phyloP scores from a whole-genome alignment of 139 green algal species.

The Deuterostichococcus epilithicus region DNA sequence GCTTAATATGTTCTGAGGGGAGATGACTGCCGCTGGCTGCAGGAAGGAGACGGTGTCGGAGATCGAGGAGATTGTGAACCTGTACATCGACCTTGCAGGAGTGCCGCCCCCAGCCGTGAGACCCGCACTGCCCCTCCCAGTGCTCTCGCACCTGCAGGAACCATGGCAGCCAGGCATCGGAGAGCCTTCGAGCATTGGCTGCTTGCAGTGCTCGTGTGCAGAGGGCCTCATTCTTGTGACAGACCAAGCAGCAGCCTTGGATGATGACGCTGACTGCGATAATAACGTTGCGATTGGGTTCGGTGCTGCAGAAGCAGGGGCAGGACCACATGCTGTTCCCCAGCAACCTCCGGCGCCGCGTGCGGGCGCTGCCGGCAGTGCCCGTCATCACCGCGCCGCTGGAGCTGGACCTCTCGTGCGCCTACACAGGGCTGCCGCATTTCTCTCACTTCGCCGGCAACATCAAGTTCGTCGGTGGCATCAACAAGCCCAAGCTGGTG shows the following conservation, averaged over 20 bases:
- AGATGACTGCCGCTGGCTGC: neutral
- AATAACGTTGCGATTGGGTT: too few species aligned
- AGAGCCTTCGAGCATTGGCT: neutral
- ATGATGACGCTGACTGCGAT: too few species aligned
- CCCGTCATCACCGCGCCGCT: conserved; percentile 47
- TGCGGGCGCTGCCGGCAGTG: conserved; percentile 24
- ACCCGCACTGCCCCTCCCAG: neutral
- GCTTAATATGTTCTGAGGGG: neutral
- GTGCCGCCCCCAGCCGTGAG: conserved; percentile 15
- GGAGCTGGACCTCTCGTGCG: conserved; percentile 37
- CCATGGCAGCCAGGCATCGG: neutral
- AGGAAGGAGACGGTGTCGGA: conserved; percentile 37
- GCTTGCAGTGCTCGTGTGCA: neutral
- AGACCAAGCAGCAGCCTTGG: neutral
- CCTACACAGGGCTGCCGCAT: conserved; percentile 53
- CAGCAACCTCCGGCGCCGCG: conserved; percentile 9
- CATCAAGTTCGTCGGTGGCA: conserved; percentile 67
- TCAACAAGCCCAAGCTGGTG: conserved; percentile 87
- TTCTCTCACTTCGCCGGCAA: conserved; percentile 43
- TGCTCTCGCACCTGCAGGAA: too few species aligned
- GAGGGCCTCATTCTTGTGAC: too few species aligned
- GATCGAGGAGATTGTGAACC: conserved; percentile 51
- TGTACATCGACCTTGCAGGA: conserved; percentile 74
- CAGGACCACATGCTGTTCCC: conserved; percentile 29
- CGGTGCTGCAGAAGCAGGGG: too few species aligned